Evolutionary conservation across 805 yeast species (phyloP).

Genomic region (Schwanniomyces pseudopolymorphus): DNA sequence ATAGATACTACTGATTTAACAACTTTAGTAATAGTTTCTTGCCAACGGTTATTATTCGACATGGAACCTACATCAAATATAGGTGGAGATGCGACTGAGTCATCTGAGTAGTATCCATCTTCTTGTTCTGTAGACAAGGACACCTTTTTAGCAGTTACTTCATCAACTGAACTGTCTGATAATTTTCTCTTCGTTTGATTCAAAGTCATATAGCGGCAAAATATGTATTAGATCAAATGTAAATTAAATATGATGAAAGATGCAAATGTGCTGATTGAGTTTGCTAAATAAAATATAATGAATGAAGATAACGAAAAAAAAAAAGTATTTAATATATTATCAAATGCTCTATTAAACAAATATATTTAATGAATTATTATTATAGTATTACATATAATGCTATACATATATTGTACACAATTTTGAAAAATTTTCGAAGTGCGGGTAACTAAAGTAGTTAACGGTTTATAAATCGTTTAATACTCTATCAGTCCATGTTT

Average conservation of each 20-base stretch:
- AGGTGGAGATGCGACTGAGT: slow-evolving; percentile 7
- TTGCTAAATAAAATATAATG: background rate
- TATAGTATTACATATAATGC: background rate
- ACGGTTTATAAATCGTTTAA: slow-evolving; percentile 4
- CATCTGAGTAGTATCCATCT: slow-evolving; percentile 12
- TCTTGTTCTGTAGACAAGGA: slow-evolving; percentile 7
- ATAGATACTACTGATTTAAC: slow-evolving; percentile 86
- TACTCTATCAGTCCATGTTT: slow-evolving; percentile 28
- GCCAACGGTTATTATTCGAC: slow-evolving; percentile 52
- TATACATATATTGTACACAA: background rate
- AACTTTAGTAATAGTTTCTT: slow-evolving; percentile 73
- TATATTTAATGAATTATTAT: background rate
- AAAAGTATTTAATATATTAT: background rate
- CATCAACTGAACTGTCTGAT: slow-evolving; percentile 6
- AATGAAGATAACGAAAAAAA: background rate
- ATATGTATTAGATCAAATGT: background rate
- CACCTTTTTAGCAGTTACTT: slow-evolving; percentile 1
- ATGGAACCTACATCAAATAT: slow-evolving; percentile 12
- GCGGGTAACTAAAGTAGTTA: slow-evolving; percentile 6
- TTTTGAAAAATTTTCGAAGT: background rate
- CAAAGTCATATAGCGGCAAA: slow-evolving; percentile 5
- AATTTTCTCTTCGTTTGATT: slow-evolving; percentile 9
- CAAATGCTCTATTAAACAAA: background rate
- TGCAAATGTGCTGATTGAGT: background rate
- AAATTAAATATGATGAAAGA: background rate